Percentiles rank a stretch among this genome's conserved stretches.
Conservation (phyloP, 2,329 filamentous ascomycete genomes). For the Zymoseptoria pseudotritici region DNA sequence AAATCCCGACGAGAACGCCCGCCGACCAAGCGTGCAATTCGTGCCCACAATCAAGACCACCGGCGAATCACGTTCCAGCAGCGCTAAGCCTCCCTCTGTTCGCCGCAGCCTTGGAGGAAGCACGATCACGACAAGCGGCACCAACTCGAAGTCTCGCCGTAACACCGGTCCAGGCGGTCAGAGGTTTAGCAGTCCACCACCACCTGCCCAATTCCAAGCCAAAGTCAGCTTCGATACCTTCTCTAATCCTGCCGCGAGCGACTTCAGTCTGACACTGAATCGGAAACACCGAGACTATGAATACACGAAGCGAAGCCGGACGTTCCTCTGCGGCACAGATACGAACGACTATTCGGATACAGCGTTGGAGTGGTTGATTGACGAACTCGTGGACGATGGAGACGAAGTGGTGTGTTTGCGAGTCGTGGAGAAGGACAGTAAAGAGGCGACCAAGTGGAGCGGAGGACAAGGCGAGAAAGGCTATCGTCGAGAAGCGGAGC, state of each 20-base stretch:
- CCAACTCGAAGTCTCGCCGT: not conserved
- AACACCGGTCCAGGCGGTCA: slow-evolving; percentile 8
- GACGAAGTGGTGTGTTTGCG: slow-evolving; percentile 88
- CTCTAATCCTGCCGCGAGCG: slow-evolving; percentile 56
- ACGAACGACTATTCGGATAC: slow-evolving; percentile 89
- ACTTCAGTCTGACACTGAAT: slow-evolving; percentile 74
- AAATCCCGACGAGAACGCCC: slow-evolving; percentile 16
- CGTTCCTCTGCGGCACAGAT: slow-evolving; percentile 85
- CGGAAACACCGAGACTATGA: slow-evolving; percentile 82
- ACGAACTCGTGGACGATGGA: slow-evolving; percentile 86
- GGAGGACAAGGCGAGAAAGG: slow-evolving; percentile 41
- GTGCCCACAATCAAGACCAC: slow-evolving; percentile 22
- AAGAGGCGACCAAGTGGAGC: slow-evolving; percentile 44
- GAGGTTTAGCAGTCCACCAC: slow-evolving; percentile 27
- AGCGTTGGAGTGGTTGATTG: slow-evolving; percentile 84
- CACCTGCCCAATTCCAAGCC: slow-evolving; percentile 50
- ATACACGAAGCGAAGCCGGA: slow-evolving; percentile 70
- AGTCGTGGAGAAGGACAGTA: slow-evolving; percentile 76
- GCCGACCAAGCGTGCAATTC: slow-evolving; percentile 32
- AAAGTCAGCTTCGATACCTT: slow-evolving; percentile 72
- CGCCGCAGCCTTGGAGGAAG: slow-evolving; percentile 8
- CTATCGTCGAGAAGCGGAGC: slow-evolving; percentile 69
- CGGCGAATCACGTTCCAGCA: slow-evolving; percentile 24
- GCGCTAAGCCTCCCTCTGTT: slow-evolving; percentile 20
- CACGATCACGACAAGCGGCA: slow-evolving; percentile 4